Conservation (phyloP, 805 yeast species). For the Kluyveromyces nonfermentans region DNA sequence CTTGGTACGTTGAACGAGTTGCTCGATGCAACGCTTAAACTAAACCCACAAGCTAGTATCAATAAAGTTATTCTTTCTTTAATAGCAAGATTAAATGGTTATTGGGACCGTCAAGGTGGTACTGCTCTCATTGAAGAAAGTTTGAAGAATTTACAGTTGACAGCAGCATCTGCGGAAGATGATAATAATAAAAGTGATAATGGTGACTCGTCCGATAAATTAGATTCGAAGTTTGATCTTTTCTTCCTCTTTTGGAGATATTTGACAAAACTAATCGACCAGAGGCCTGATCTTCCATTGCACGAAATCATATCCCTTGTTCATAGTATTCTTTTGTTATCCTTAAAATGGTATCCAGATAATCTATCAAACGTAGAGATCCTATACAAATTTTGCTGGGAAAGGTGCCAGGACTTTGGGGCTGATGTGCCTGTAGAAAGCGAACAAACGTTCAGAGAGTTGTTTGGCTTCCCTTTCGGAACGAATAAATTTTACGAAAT, state of each 20-base stretch:
- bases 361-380: conserved; percentile 51
- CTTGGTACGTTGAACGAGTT: conserved; percentile 59
- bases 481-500: conserved; percentile 10
- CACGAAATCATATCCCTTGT: conserved; percentile 57
- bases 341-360: conserved; percentile 58
- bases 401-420: conserved; percentile 31
- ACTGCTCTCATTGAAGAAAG: conserved; percentile 5
- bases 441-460: conserved; percentile 14
- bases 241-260: conserved; percentile 63
- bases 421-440: conserved; percentile 11
- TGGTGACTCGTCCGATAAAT: conserved; percentile 5
- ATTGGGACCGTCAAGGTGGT: conserved; percentile 9
- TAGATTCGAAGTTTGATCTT: conserved; percentile 26
- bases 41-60: conserved; percentile 64
- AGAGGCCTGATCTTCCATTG: conserved; percentile 57
- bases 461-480: conserved; percentile 9
- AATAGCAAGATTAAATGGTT: conserved; percentile 49
- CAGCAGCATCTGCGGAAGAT: conserved; percentile 3
- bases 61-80: conserved; percentile 59
- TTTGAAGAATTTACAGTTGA: conserved; percentile 5
- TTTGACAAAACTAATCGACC: conserved; percentile 43
- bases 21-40: conserved; percentile 52
- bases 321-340: conserved; percentile 54
- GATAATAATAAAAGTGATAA: conserved; percentile 6
- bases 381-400: conserved; percentile 46